A percentile compares a stretch with the other conserved stretches of the same genome.
Evolutionary conservation across 257 asterid species (phyloP).

Genomic region (Ilex asprella): DNA sequence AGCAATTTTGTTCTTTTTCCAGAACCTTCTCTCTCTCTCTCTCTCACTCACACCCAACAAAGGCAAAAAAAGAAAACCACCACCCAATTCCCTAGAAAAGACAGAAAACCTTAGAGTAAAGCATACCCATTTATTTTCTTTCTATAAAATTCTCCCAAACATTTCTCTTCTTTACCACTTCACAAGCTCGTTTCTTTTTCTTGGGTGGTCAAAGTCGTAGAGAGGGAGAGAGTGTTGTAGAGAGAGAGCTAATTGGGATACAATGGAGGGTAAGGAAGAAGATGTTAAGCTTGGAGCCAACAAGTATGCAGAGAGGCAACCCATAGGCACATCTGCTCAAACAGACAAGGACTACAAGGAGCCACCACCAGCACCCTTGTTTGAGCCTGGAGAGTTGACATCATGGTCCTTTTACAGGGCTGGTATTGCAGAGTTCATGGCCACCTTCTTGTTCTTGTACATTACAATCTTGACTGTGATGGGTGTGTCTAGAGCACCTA

Average conservation of each 20-base stretch:
- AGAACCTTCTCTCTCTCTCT: too few relatives aligned
- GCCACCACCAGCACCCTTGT: slow-evolving; percentile 45
- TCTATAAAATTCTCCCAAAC: too few relatives aligned
- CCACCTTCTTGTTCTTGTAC: slow-evolving; percentile 44
- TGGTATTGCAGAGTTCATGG: slow-evolving; percentile 48
- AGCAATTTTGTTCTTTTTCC: too few relatives aligned
- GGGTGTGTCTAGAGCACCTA: slow-evolving; percentile 34
- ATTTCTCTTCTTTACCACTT: too few relatives aligned
- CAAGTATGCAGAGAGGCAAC: slow-evolving; percentile 38
- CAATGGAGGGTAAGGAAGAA: slow-evolving; percentile 44
- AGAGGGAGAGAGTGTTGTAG: background rate
- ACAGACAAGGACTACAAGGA: slow-evolving; percentile 41
- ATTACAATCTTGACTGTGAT: slow-evolving; percentile 42
- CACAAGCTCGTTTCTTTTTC: background rate
- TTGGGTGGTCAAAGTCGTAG: too few relatives aligned
- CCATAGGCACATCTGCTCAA: slow-evolving; percentile 46
- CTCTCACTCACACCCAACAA: too few relatives aligned
- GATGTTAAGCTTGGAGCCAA: slow-evolving; percentile 48
- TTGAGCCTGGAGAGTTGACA: slow-evolving; percentile 43
- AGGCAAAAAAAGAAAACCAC: too few relatives aligned
- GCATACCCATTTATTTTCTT: too few relatives aligned
- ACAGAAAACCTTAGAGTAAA: too few relatives aligned
- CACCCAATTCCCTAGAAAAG: too few relatives aligned
- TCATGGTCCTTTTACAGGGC: slow-evolving; percentile 54
- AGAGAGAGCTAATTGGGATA: background rate